Percentiles rank a stretch among this genome's conserved stretches.
These are phyloP conservation scores for Argentina anserina DNA, from an alignment of 306 rosid genomes.

Conservation along the genomic window DNA sequence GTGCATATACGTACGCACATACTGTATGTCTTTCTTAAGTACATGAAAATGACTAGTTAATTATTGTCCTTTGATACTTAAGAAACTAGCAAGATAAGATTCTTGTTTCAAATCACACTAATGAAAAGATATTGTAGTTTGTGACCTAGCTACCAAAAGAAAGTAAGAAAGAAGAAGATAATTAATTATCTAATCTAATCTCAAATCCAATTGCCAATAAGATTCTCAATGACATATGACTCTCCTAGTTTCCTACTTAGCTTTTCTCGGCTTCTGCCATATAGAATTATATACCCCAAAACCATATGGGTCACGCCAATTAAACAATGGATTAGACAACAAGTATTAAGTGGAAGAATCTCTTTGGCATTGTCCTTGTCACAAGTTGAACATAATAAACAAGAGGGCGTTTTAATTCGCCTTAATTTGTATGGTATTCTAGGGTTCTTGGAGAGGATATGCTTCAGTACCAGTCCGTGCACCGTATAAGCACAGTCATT, in stretches of 20 bases:
- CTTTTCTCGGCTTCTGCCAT: not conserved
- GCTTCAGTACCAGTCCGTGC: conserved; percentile 7
- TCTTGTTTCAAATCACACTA: not conserved
- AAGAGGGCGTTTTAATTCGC: not conserved
- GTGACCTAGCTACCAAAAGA: not conserved
- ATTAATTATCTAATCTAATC: not conserved
- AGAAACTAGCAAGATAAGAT: not conserved
- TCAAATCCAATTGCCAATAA: conserved; percentile 1
- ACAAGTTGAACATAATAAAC: conserved; percentile 5
- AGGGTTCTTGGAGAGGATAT: not conserved
- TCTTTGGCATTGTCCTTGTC: conserved; percentile 24
- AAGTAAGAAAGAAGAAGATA: not conserved
- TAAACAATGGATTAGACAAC: conserved; percentile 11
- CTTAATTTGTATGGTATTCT: not conserved
- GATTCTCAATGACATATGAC: conserved; percentile 5
- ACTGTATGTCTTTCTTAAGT: not conserved
- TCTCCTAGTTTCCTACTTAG: not conserved
- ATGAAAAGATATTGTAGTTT: not conserved
- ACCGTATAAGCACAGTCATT: conserved; percentile 11
- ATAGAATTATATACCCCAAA: not conserved
- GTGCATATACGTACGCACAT: too few relatives aligned
- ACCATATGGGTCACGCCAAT: conserved; percentile 13
- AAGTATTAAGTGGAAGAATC: conserved; percentile 6
- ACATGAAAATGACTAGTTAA: not conserved
- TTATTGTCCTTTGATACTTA: not conserved